A percentile compares a stretch with the other conserved stretches of the same genome.
Conservation (phyloP, 2,329 filamentous ascomycete species). For the Amphichorda felina region DNA sequence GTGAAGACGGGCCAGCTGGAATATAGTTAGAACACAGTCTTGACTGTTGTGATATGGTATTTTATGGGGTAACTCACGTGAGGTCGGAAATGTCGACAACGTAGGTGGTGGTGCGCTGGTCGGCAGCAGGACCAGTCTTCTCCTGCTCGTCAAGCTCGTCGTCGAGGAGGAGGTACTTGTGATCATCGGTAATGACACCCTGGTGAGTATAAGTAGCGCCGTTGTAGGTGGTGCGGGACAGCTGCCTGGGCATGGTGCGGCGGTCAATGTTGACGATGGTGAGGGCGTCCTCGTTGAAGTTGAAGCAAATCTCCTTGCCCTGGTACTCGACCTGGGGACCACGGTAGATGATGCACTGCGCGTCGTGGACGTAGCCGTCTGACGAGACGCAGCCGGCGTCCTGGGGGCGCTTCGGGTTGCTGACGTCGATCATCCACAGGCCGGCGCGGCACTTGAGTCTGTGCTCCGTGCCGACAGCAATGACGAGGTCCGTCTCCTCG, state of each 20-base stretch:
- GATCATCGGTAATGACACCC: conserved; percentile 34
- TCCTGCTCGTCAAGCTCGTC: conserved; percentile 40
- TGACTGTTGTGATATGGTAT: neutral
- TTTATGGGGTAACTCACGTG: neutral
- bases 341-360: conserved; percentile 39
- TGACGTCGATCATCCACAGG: conserved; percentile 41
- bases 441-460: conserved; percentile 30
- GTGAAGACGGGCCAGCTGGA: conserved; percentile 24
- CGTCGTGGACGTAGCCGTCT: conserved; percentile 38
- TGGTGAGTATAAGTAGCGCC: conserved; percentile 45
- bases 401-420: conserved; percentile 36
- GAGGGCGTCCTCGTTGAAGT: conserved; percentile 13
- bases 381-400: conserved; percentile 29
- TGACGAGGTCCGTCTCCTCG: conserved; percentile 30
- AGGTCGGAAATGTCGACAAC: conserved; percentile 24
- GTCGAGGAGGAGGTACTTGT: conserved; percentile 30
- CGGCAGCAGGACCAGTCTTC: conserved; percentile 21
- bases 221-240: conserved; percentile 40
- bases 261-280: conserved; percentile 33
- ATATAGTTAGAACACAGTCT: conserved; percentile 4
- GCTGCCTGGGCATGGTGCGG: conserved; percentile 28
- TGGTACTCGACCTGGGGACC: conserved; percentile 20
- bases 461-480: conserved; percentile 26
- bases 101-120: conserved; percentile 32
- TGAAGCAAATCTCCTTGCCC: conserved; percentile 7